Conservation (phyloP, 2,329 filamentous ascomycete species). For the Dactylonectria macrodidyma region DNA sequence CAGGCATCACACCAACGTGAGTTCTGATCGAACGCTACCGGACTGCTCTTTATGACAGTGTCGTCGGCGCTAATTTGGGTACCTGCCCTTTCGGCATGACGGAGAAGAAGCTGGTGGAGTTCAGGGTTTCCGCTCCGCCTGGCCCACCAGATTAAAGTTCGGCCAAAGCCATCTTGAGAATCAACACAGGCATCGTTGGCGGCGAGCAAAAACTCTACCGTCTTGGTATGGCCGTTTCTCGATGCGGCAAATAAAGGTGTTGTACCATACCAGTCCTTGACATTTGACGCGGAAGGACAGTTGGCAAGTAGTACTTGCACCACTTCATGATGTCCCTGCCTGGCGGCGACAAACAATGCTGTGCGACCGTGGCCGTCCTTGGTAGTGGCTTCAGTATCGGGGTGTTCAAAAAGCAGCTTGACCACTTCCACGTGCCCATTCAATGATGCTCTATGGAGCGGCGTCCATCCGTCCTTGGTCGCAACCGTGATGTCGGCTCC, state of each 20-base stretch:
- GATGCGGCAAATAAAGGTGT: background rate
- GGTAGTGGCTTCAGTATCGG: background rate
- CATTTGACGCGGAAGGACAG: background rate
- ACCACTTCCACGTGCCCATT: no score
- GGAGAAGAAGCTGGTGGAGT: background rate
- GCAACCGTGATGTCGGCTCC: no score
- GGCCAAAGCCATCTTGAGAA: conserved; percentile 2
- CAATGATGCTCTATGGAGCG: no score
- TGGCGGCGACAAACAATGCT: background rate
- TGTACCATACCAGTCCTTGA: background rate
- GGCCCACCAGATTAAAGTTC: background rate
- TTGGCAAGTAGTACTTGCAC: background rate
- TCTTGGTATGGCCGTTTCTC: background rate
- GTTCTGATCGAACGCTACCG: background rate
- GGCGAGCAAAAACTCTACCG: background rate
- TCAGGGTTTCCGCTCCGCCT: background rate
- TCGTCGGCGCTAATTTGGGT: background rate
- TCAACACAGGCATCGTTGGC: background rate
- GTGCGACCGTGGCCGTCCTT: background rate
- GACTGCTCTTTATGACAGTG: background rate
- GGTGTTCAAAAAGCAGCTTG: background rate
- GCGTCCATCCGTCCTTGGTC: no score
- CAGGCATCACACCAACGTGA: background rate
- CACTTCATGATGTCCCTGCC: background rate
- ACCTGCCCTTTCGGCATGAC: background rate